Percentiles rank a stretch among this genome's conserved stretches.
Evolutionary conservation across 2,329 filamentous ascomycete species (phyloP).

Genomic region (Aspergillus costaricaensis): DNA sequence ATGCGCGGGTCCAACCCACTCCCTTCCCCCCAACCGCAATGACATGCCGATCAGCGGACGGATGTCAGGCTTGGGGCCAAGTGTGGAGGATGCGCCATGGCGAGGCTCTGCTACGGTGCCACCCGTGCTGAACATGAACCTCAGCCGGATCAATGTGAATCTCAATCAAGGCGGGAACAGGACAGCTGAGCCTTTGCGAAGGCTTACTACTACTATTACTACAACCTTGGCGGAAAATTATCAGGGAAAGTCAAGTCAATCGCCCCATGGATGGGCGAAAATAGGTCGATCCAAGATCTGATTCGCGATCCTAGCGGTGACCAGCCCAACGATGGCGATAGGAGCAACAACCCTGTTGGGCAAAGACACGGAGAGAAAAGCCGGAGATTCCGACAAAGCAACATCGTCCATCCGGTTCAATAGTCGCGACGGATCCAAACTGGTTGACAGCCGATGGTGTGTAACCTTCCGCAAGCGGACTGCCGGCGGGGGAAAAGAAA

Average conservation of each 20-base stretch:
- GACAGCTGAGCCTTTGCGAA: too few relatives aligned
- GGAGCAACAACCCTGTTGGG: neutral
- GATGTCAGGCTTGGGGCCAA: neutral
- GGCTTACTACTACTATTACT: too few relatives aligned
- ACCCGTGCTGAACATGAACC: neutral
- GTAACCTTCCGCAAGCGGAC: conserved; percentile 14
- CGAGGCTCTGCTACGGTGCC: neutral
- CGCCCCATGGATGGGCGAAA: too few relatives aligned
- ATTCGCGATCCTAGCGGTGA: neutral
- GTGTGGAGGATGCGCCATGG: neutral
- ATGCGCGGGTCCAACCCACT: neutral
- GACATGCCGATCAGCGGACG: conserved; percentile 1
- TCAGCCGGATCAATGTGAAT: neutral
- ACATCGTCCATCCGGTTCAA: neutral
- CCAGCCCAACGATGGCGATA: neutral
- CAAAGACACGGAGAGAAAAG: neutral
- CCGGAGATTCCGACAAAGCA: neutral
- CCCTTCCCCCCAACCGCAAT: neutral
- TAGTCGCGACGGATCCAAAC: neutral
- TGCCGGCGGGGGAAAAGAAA: neutral
- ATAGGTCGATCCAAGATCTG: neutral
- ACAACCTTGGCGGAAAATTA: too few relatives aligned
- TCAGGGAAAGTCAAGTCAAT: too few relatives aligned
- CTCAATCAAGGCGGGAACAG: neutral
- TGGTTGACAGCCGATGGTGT: conserved; percentile 13